Evolutionary conservation across 1,284 basidiomycete genomes (phyloP), one percentile per base, ranked within the genome.

Genomic region (Sphaerobolus stellatus): DNA sequence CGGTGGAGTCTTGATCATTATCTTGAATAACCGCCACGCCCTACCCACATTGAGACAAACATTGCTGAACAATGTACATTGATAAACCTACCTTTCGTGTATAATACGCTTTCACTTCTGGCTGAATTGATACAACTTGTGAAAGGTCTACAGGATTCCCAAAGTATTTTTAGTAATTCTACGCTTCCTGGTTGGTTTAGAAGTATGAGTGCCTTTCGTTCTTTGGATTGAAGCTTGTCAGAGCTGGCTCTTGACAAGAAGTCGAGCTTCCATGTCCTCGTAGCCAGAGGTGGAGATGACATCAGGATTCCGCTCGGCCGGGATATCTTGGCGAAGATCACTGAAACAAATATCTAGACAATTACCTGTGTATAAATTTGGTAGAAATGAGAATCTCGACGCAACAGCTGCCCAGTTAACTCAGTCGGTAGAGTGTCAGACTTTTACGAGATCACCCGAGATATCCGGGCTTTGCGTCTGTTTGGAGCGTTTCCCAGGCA

Each of bases 101-200:
- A 66, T 96, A 98, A 65, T 83, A 93, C 6, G 68, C 66, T 33
- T 75, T 75, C 11, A 95, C 92, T 46, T 94, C 88, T 52, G 27
- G 30, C 28, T n/a, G n/a, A n/a, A n/a, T n/a, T 11, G 2, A 13
- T 22, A 27, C 34, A 36, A 33, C 13, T 46, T 24, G 18, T n/a
- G 33, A 34, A 24, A 77, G 83, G n/a, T 63, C 72, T 57, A 60
- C 83, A 81, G 3, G 83, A 74, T 5, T 71, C 64, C 94, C 94
- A 97, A 3, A 94, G 70, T 9, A 78, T 78, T 14, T 73, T 64
- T 44, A 96, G 77, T 34, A 94, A 77, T 13, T 74, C 64, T 11
- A 70, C 63, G 8, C 83, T 83, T 65, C 95, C 92, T 0, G 92
- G 89, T 60, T 94, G 92, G 68, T 98, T 96, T 56, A 97, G 80